Percentiles rank a stretch among this genome's conserved stretches.
phyloP scores from a whole-genome alignment of 306 rosid species.

The Quillaja saponaria region DNA sequence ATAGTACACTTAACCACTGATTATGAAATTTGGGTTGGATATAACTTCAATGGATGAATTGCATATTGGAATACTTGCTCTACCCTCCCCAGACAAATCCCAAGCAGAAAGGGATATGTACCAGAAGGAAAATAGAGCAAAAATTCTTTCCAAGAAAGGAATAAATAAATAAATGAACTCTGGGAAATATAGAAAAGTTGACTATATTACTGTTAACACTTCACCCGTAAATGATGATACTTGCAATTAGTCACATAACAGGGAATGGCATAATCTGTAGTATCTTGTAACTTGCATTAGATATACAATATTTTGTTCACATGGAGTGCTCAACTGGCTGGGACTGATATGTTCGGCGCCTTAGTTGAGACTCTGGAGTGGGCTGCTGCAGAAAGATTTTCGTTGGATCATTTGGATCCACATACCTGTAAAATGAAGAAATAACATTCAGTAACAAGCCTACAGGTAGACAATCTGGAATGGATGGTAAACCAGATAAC shows the following conservation, averaged over 20 bases:
- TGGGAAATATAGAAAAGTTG: too few relatives aligned
- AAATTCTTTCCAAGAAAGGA: too few relatives aligned
- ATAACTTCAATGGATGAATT: too few relatives aligned
- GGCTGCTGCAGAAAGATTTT: conserved; percentile 97
- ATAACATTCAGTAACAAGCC: conserved; percentile 17
- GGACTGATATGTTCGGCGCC: conserved; percentile 90
- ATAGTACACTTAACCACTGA: too few relatives aligned
- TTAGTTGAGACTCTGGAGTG: conserved; percentile 68
- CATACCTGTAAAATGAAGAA: conserved; percentile 66
- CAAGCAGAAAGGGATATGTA: too few relatives aligned
- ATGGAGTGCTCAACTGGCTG: conserved; percentile 43
- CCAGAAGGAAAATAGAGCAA: too few relatives aligned
- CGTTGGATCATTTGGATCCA: conserved; percentile 97
- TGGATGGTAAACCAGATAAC: conserved; percentile 28
- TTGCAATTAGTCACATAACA: conserved; percentile 13
- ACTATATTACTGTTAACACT: conserved; percentile 21
- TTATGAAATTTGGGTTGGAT: too few relatives aligned
- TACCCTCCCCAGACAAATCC: too few relatives aligned
- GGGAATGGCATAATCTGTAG: not conserved
- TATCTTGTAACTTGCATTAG: conserved; percentile 18
- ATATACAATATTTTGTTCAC: conserved; percentile 18
- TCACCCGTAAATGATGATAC: conserved; percentile 1
- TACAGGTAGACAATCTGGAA: not conserved
- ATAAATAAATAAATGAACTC: not conserved
- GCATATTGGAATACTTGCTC: too few relatives aligned